Evolutionary conservation across 2,329 filamentous ascomycete species (phyloP), one percentile per base, ranked within the genome.

Genomic region (Penicillium sp.): DNA sequence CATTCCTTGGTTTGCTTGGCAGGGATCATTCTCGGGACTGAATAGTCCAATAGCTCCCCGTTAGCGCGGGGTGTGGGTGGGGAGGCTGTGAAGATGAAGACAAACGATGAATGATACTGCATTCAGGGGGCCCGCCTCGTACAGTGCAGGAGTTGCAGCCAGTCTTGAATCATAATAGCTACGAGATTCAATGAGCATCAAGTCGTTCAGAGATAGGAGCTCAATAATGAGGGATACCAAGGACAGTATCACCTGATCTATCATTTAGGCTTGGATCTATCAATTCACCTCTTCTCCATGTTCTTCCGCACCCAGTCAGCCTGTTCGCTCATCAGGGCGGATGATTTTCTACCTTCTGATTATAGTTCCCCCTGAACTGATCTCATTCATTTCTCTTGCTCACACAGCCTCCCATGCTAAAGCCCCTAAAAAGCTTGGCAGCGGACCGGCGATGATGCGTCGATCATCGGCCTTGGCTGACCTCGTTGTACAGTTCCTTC

Each of bases 401-500:
- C 4, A 22, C 38, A n/a, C 22, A 22, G 19, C 45, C 33, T 33
- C 38, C 26, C 30, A 58, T 51, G 52, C 66, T 67, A 69, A 65
- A 67, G 68, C 67, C 68, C 68, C 70, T 33, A 53, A 14, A 66
- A 71, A 69, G 71, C 72, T 74, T 74, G 72, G 71, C 72, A 67
- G 71, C 68, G 71, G 71, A 53, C 58, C 62, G 55, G 63, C 61
- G 63, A 70, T 53, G 70, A 69, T 71, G 67, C 61, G 71, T 72
- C 68, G 72, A 74, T 74, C 72, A 58, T 62, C 49, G 43, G 61
- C 62, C 69, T 73, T 73, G 71, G 69, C 70, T 11, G 55, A 26
- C 30, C 65, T 62, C 58, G 58, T 65, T 66, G 59, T 40, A 58
- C 46, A 48, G 54, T 43, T 35, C 51, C 28, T 38, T 46, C 54